Evolutionary conservation across 495 filamentous ascomycete genomes (phyloP), one percentile per base, ranked within the genome.

Genomic region (Penicillium psychrofluorescens): DNA sequence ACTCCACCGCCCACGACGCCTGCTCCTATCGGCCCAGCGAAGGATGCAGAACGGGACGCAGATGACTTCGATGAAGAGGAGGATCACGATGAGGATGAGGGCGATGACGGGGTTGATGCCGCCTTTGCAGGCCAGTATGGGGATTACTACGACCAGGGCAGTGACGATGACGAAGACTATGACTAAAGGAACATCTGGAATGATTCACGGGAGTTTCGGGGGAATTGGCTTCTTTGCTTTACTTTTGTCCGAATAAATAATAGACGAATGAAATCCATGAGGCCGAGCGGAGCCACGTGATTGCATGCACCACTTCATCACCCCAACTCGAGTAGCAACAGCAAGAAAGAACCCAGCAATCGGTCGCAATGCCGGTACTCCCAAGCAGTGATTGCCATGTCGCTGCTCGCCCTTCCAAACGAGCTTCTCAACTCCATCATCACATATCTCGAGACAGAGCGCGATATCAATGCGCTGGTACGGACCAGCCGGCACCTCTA

Each of bases 61-160:
- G 47, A 55, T 36, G 55, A 65, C 35, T 36, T 34, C 11, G 61
- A 68, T 46, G 65, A 67, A 1, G 53, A 71, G 31, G 56, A 60
- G 0, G 64, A 63, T 6, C 54, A 62, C 1, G 51, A 62, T 8
- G 56, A 53, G 0, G 58, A 61, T 5, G 53, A 62, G 6, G 59
- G 56, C 8, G 61, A 62, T 15, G 52, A 70, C 36, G 59, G 59
- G 9, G 45, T 71, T 10, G 62, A 71, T 6, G 67, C 66, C 35
- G 67, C 67, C 29, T 65, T 71, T 36, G 54, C 65, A 8, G 67
- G 67, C 8, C 48, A 61, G 0, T 67, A 68, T 40, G 46, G 51
- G 11, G 52, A 66, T 46, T 57, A 67, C 33, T 62, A 64, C 33
- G 57, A 63, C 36, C 59, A 62, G 16, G 56, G 56, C 33, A 64